Evolutionary conservation across 345 rosid genomes (phyloP).

Genomic region (Stellera chamaejasme): DNA sequence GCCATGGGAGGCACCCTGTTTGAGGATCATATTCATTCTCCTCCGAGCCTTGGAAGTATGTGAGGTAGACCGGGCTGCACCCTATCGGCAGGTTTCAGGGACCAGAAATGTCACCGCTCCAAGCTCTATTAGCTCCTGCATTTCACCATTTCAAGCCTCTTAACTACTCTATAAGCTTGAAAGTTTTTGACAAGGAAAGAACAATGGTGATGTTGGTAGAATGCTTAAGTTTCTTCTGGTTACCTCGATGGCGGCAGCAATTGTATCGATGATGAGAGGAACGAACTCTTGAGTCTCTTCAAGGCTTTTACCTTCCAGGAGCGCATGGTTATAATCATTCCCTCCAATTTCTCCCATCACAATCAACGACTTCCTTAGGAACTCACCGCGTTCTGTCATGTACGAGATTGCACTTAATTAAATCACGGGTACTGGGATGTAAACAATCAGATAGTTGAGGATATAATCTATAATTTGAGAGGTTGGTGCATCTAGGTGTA

Average conservation of each 20-base stretch:
- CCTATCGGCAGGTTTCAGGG: slow-evolving; percentile 42
- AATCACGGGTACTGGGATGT: not conserved
- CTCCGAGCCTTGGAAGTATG: slow-evolving; percentile 16
- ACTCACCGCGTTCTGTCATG: slow-evolving; percentile 24
- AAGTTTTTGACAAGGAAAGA: too few species aligned
- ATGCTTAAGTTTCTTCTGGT: not conserved
- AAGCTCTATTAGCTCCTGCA: slow-evolving; percentile 36
- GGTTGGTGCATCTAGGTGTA: too few species aligned
- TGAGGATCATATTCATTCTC: slow-evolving; percentile 21
- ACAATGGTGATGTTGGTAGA: too few species aligned
- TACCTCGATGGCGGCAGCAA: slow-evolving; percentile 31
- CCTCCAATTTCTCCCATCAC: slow-evolving; percentile 58
- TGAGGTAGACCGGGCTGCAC: slow-evolving; percentile 22
- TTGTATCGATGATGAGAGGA: slow-evolving; percentile 24
- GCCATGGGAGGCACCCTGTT: slow-evolving; percentile 36
- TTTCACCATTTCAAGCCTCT: not conserved
- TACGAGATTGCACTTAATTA: not conserved
- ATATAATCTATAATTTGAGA: not conserved
- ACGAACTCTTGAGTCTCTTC: slow-evolving; percentile 20
- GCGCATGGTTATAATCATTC: slow-evolving; percentile 33
- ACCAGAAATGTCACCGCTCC: slow-evolving; percentile 38
- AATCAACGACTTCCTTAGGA: slow-evolving; percentile 26
- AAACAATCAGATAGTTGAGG: not conserved
- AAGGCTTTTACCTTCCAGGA: slow-evolving; percentile 14
- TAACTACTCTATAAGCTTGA: not conserved